Evolutionary conservation across 768 basidiomycete species (phyloP), one percentile per base, ranked within the genome.

Genomic region (Tulasnella sp.): DNA sequence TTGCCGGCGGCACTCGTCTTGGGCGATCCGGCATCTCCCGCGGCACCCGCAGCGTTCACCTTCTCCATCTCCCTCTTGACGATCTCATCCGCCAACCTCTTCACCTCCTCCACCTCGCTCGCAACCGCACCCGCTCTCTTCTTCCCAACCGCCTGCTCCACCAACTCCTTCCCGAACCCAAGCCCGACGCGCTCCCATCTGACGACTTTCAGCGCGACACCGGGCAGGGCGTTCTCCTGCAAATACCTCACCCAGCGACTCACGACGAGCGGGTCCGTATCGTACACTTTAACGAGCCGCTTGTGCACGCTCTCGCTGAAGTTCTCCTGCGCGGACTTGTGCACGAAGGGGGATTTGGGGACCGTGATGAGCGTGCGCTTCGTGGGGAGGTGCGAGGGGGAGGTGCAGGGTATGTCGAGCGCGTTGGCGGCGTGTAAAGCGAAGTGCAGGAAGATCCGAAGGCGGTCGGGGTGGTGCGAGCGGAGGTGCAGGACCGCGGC

Each of bases 281-380:
- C 96, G 85, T 87, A 98, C 0, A 94, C 91, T 80, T 94, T 95
- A 81, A 98, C 87, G 42, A 86, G 86, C 12, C 95, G 86, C 77
- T 91, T 92, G 78, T 95, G 91, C 69, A 89, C 88, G 76, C 83
- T 86, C 34, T 92, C 83, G 79, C 94, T 90, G 79, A 96, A 98
- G 81, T 98, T 98, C 83, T 98, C 95, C 80, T 98, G 95, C 19
- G 86, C 83, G 81, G 96, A 97, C 78, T 98, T 98, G 80, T 95
- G 90, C 5, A 87, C 89, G 78, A 98, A 98, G 11, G 96, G 95
- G 3, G 87, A 86, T 40, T 89, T 86, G 9, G 85, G 84, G 19
- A 97, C 95, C 0, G 96, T 97, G 89, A 92, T 93, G 11, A 97
- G 81, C 5, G 85, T 83, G 62, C 91, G 89, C 75, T 89, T 83